Percentiles rank a stretch among this genome's conserved stretches.
Evolutionary conservation across 78 protist species (phyloP).

Genomic region (Cavenderia fasciculata): DNA sequence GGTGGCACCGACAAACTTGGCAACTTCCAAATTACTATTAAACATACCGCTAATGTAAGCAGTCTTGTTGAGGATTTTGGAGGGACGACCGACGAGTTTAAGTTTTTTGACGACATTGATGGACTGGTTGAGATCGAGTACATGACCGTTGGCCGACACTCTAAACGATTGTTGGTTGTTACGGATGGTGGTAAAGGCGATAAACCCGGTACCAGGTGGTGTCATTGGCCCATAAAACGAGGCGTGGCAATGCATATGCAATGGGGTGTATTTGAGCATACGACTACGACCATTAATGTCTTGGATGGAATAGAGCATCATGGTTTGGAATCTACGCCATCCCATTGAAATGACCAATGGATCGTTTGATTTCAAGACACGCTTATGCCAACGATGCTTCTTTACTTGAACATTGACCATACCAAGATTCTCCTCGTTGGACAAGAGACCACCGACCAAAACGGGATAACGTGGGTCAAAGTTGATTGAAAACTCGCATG

Average conservation of each 20-base stretch:
- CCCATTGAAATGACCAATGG: constrained; percentile 98
- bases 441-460: constrained; percentile 95
- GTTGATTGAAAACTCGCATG: constrained; percentile 93
- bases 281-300: constrained; percentile 93
- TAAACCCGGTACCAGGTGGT: constrained; percentile 90
- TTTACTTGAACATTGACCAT: constrained; percentile 92
- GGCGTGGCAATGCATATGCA: constrained; percentile 98
- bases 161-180: constrained; percentile 87
- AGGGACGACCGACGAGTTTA: constrained; percentile 96
- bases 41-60: constrained; percentile 94
- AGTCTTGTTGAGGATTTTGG: constrained; percentile 94
- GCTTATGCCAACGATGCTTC: constrained; percentile 97
- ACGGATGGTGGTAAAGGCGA: constrained; percentile 67
- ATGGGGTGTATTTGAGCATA: constrained; percentile 98
- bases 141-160: constrained; percentile 95
- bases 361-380: constrained; percentile 96
- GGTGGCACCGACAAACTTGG: constrained; percentile 98
- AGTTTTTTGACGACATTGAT: constrained; percentile 97
- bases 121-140: constrained; percentile 90
- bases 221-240: constrained; percentile 93
- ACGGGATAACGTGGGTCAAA: constrained; percentile 93
- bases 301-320: constrained; percentile 86
- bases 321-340: constrained; percentile 98
- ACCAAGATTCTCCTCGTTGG: constrained; percentile 93
- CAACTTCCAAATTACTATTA: constrained; percentile 75